Evolutionary conservation across 805 yeast genomes (phyloP).

Genomic region (Starmerella vaccinii): DNA sequence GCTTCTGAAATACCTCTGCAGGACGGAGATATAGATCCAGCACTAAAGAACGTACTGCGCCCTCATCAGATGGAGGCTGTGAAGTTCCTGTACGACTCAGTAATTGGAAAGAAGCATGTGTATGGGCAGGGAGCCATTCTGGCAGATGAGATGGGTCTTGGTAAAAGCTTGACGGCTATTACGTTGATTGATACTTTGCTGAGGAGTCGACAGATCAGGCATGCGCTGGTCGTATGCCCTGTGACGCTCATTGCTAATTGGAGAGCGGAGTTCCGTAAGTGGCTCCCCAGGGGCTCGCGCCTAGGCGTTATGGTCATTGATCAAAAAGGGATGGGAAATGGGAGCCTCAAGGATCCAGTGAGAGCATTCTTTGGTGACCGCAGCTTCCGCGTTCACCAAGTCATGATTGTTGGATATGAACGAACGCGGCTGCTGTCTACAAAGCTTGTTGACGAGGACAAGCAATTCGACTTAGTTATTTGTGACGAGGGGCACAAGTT

Average conservation of each 20-base stretch:
- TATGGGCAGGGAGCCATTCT: slow-evolving; percentile 60
- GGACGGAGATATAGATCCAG: neutral
- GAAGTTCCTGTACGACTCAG: slow-evolving; percentile 66
- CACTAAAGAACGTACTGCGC: slow-evolving; percentile 37
- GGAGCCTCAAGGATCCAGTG: slow-evolving; percentile 15
- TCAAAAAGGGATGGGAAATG: slow-evolving; percentile 30
- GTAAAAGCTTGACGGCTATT: slow-evolving; percentile 80
- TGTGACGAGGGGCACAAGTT: slow-evolving; percentile 96
- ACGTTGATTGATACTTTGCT: slow-evolving; percentile 73
- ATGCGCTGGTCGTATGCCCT: slow-evolving; percentile 78
- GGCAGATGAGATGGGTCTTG: slow-evolving; percentile 97
- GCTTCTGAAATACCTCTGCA: neutral
- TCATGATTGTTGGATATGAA: slow-evolving; percentile 81
- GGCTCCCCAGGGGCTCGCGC: slow-evolving; percentile 51
- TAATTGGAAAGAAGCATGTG: slow-evolving; percentile 53
- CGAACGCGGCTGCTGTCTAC: slow-evolving; percentile 44
- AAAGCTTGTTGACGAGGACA: neutral
- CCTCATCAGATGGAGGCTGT: slow-evolving; percentile 86
- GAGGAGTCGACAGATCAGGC: slow-evolving; percentile 37
- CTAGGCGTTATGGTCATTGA: slow-evolving; percentile 56
- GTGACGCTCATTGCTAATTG: slow-evolving; percentile 82
- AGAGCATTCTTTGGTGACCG: slow-evolving; percentile 38
- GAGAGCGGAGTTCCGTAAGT: slow-evolving; percentile 78
- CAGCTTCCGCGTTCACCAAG: slow-evolving; percentile 65
- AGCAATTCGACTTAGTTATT: slow-evolving; percentile 53